These are phyloP conservation scores for Ophiocordyceps polyrhachis-furcata DNA, from an alignment of 2,329 filamentous ascomycete species.

Conservation along the genomic window DNA sequence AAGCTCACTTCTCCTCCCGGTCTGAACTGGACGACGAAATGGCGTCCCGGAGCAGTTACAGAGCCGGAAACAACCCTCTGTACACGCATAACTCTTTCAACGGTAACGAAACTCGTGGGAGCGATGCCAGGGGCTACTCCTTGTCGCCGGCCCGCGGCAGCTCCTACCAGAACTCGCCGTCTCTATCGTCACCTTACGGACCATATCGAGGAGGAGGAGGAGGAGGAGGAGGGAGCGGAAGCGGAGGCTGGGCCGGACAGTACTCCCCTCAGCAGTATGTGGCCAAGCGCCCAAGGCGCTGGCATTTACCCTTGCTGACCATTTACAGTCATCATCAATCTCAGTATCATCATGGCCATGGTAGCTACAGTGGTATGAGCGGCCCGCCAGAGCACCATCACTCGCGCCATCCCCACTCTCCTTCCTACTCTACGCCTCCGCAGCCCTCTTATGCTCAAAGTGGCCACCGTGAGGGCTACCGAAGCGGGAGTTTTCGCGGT, in stretches of 20 bases:
- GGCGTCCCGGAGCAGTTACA: conserved; percentile 22
- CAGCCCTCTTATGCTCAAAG: conserved; percentile 28
- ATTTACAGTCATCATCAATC: conserved; percentile 38
- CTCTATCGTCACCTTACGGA: conserved; percentile 25
- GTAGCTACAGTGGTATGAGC: conserved; percentile 30
- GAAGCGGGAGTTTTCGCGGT: conserved; percentile 42
- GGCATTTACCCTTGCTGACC: conserved; percentile 2
- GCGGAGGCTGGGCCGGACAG: conserved; percentile 18
- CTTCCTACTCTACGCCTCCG: conserved; percentile 36
- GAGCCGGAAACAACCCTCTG: conserved; percentile 21
- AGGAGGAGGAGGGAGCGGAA: not conserved
- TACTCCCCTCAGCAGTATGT: conserved; percentile 24
- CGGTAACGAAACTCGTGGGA: conserved; percentile 11
- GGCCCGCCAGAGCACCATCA: conserved; percentile 37
- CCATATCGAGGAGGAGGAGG: conserved; percentile 9
- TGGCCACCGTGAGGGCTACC: conserved; percentile 24
- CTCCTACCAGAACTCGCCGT: conserved; percentile 26
- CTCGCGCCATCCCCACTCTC: conserved; percentile 24
- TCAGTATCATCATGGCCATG: conserved; percentile 32
- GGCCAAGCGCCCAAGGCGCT: not conserved
- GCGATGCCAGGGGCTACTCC: conserved; percentile 18
- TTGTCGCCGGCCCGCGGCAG: conserved; percentile 24
- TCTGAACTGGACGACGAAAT: conserved; percentile 33
- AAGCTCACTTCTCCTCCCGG: conserved; percentile 21
- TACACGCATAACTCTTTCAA: conserved; percentile 20